Base-by-base conservation (phyloP, 139 green algal species). In the Zygnema circumcarinatum region DNA sequence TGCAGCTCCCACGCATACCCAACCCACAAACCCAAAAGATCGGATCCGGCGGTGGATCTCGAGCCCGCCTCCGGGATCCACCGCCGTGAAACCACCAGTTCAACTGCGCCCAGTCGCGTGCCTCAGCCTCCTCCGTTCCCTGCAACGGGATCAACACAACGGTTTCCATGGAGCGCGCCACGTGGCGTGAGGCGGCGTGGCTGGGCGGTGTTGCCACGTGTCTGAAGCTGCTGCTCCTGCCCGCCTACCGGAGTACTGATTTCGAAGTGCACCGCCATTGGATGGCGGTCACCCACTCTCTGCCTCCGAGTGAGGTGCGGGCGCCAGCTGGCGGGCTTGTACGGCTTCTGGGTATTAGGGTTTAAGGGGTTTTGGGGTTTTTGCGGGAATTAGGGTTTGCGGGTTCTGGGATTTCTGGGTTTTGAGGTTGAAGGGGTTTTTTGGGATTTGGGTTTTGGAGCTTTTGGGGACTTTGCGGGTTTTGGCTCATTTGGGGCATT, bases 211-310 rank as follows among this genome's bases (percentile, higher is more conserved):
- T 76, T 3, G 52, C 83, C 33, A 93, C 89, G 3, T 91, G 54
- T 21, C 3, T 96, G 22, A 97, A 98, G 89, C 40, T 97, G 7
- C 85, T 98, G 47, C 88, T 98, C 2, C 52, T 97, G 2, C 95
- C 96, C 0, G 87, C 95, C 0, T 98, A 99, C 42, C 83, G 92
- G 0, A 98, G 95, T 35, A 99, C 96, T 0, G 96, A 99, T 67
- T 98, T 98, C 90, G 96, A 91, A 87, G 96, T 99, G 1, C 96
- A 99, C 87, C 92, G 96, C 22, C 97, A 98, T 92, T 99, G 96
- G 96, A 85, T 98, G 29, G 96, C 96, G 1, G 94, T 99, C 76
- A 98, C 96, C 0, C 79, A 94, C 84, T 92, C 74, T 22, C 92
- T 97, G 38, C 95, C 96, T n/a, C n/a, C n/a, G n/a, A n/a, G n/a